Base-by-base conservation (phyloP, 148 eudicot species). In the Spergularia marina region DNA sequence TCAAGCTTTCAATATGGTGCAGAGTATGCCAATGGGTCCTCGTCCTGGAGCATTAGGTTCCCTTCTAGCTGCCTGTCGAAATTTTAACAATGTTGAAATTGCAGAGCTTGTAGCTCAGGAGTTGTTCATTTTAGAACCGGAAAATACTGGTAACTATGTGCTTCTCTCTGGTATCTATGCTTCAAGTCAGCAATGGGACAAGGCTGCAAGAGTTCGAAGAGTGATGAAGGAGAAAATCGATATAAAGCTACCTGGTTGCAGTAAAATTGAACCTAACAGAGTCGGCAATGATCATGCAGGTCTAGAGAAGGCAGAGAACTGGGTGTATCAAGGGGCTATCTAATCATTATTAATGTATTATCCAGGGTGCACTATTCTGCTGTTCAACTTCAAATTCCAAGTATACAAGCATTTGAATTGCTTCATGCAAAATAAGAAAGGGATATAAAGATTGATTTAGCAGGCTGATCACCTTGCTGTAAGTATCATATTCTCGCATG, bases 141-240 rank as follows among this genome's bases (percentile, higher is more conserved):
- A 74, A 15, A 79, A 82, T 75, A 85, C 85, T 52, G 87, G 85
- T 15, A 85, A 85, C 69, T 85, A 85, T 74, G 80, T 85, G 63
- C 87, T 85, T 47, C 85, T 82, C 54, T 85, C 83, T 74, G 82
- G 85, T 56, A 85, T 85, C 55, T 85, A 85, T 82, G 87, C 87
- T 74, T 79, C 75, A 58, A 79, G 85, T 63, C 80, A 80, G 77
- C 81, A 82, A 57, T 85, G 87, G 85, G 82, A 82, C 57, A 71
- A 74, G 8, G 85, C 85, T 21, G 79, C 74, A 30, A 71, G 77
- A 53, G 80, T 85, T 55, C 84, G 83, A 53, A 77, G 65, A 65
- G 75, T 66, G 44, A 85, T 85, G 87, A 77, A 77, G 53, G 59
- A 74, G 80, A 85, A 74, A 62, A 79, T 82, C 66, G 41, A 39